A percentile compares a stretch with the other conserved stretches of the same genome.
Evolutionary conservation across 306 rosid genomes (phyloP).

Genomic region (Casuarina cunninghamiana): DNA sequence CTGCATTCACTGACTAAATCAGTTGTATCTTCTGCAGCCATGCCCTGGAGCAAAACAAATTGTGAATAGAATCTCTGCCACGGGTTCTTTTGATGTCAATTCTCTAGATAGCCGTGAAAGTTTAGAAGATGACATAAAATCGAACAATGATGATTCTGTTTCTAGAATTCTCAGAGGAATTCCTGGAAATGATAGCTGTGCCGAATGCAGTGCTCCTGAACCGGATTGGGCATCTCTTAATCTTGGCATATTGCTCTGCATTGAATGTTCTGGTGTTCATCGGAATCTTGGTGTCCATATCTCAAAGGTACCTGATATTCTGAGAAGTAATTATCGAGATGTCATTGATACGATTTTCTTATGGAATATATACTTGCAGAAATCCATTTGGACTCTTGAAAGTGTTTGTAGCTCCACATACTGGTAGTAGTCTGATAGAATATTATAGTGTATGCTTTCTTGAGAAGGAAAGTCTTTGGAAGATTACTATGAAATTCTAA

Average conservation of each 20-base stretch:
- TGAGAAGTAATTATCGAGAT: constrained; percentile 14
- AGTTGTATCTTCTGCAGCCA: constrained; percentile 63
- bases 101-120: constrained; percentile 40
- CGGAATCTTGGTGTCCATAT: constrained; percentile 97
- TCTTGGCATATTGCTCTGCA: constrained; percentile 88
- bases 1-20: constrained; percentile 21
- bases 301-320: constrained; percentile 66
- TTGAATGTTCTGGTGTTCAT: constrained; percentile 97
- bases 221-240: constrained; percentile 99
- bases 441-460: not conserved
- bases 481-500: not conserved
- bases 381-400: not conserved
- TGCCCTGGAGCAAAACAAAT: constrained; percentile 27
- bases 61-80: constrained; percentile 35
- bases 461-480: not conserved
- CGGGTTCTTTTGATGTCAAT: constrained; percentile 44
- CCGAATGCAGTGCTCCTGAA: constrained; percentile 80
- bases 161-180: constrained; percentile 68
- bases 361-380: not conserved
- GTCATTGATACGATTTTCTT: constrained; percentile 9
- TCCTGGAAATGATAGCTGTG: constrained; percentile 91
- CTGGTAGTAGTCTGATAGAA: not conserved
- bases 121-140: constrained; percentile 38
- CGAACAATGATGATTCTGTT: constrained; percentile 55
- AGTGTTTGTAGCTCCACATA: not conserved